These are phyloP conservation scores for Picochlorum sp. DNA, from an alignment of 139 green algal species.

Conservation along the genomic window DNA sequence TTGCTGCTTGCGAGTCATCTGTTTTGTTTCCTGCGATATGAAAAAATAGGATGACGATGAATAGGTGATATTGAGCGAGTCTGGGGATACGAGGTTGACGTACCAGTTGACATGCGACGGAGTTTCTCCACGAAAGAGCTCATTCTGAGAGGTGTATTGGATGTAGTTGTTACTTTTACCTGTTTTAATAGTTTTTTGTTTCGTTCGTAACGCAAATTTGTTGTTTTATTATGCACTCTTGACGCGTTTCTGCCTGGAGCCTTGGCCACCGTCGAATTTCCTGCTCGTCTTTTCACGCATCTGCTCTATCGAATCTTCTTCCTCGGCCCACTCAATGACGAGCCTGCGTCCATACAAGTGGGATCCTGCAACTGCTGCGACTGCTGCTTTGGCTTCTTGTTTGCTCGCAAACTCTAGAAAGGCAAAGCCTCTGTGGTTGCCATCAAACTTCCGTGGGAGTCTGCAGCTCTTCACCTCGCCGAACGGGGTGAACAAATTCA, in stretches of 20 bases:
- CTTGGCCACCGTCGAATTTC: slow-evolving; percentile 25
- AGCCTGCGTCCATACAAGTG: slow-evolving; percentile 94
- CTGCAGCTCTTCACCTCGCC: slow-evolving; percentile 87
- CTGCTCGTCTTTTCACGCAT: slow-evolving; percentile 65
- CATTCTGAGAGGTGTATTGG: background rate
- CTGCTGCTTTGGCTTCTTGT: slow-evolving; percentile 48
- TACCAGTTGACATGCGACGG: slow-evolving; percentile 3
- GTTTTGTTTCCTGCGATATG: too few species aligned
- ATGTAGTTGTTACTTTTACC: background rate
- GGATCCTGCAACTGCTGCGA: slow-evolving; percentile 56
- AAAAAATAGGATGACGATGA: too few species aligned
- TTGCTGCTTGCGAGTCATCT: too few species aligned
- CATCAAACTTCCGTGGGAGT: slow-evolving; percentile 97
- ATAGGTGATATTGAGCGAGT: background rate
- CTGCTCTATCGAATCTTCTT: slow-evolving; percentile 63
- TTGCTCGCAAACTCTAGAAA: slow-evolving; percentile 88
- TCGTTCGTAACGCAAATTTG: background rate
- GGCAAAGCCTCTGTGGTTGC: slow-evolving; percentile 78
- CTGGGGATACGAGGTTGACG: background rate
- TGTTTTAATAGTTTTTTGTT: background rate
- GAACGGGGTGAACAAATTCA: slow-evolving; percentile 84
- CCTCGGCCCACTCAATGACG: slow-evolving; percentile 79
- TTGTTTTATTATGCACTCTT: slow-evolving; percentile 8
- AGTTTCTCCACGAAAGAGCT: background rate
- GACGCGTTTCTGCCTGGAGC: background rate